Percentiles rank a stretch among this genome's conserved stretches.
Conservation (phyloP, 371 early-diverging fungal species). For the Blyttiomyces sp. region DNA sequence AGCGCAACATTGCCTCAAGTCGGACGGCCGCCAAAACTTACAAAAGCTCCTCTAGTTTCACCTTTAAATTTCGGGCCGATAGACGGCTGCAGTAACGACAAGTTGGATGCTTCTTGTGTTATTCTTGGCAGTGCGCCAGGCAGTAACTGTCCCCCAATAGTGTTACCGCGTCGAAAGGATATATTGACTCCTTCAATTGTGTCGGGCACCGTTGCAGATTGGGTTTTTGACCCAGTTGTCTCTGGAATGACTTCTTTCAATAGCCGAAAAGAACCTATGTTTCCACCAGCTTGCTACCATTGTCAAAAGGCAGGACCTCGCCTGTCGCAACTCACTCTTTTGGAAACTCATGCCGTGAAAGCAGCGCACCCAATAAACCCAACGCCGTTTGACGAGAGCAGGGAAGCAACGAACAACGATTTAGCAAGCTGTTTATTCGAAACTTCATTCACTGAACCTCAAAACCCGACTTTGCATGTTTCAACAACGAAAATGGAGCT, state of each 20-base stretch:
- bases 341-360: slow-evolving; percentile 1
- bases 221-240: slow-evolving; percentile 6
- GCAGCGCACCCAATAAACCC: too few relatives aligned
- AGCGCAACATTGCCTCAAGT: background rate
- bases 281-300: slow-evolving; percentile 21
- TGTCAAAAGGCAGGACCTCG: slow-evolving; percentile 25
- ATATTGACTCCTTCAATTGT: too few relatives aligned
- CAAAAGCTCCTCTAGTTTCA: too few relatives aligned
- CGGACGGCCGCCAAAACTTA: background rate
- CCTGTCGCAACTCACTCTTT: slow-evolving; percentile 13
- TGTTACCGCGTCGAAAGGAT: too few relatives aligned
- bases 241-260: background rate
- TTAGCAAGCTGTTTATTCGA: too few relatives aligned
- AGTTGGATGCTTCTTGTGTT: background rate
- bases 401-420: too few relatives aligned
- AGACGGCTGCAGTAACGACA: background rate
- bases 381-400: too few relatives aligned
- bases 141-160: background rate
- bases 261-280: background rate
- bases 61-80: too few relatives aligned
- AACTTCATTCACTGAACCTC: background rate
- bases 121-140: background rate
- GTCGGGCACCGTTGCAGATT: slow-evolving; percentile 5
- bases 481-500: slow-evolving; percentile 21
- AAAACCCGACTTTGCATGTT: background rate